phyloP scores from a whole-genome alignment of 1,139 yeast species.

The Wickerhamomyces sp. region DNA sequence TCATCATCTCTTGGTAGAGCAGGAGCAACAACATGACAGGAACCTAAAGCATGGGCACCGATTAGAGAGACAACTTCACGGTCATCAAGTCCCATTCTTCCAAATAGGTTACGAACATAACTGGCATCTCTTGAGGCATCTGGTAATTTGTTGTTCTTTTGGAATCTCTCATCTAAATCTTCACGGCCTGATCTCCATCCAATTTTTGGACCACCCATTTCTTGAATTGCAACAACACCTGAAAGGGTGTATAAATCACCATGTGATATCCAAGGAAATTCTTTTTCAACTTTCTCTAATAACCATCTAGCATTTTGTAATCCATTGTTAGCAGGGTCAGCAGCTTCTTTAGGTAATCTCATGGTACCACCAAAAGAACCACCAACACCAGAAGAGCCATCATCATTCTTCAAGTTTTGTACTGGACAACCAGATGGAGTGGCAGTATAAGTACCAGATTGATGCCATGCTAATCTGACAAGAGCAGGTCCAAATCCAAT shows the following conservation, averaged over 20 bases:
- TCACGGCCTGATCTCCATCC: slow-evolving; percentile 84
- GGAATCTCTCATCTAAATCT: slow-evolving; percentile 40
- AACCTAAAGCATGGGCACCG: slow-evolving; percentile 87
- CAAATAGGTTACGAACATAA: slow-evolving; percentile 64
- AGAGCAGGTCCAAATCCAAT: slow-evolving; percentile 67
- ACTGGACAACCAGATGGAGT: slow-evolving; percentile 29
- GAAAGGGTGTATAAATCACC: slow-evolving; percentile 89
- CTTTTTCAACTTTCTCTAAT: slow-evolving; percentile 51
- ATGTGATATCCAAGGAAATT: slow-evolving; percentile 73
- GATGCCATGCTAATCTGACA: slow-evolving; percentile 73
- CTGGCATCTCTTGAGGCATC: slow-evolving; percentile 69
- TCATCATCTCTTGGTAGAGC: slow-evolving; percentile 13
- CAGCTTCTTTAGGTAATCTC: slow-evolving; percentile 60
- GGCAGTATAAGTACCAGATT: slow-evolving; percentile 65
- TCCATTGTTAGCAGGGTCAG: slow-evolving; percentile 75
- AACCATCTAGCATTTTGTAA: slow-evolving; percentile 62
- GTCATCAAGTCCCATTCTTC: slow-evolving; percentile 73
- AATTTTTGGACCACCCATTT: slow-evolving; percentile 79
- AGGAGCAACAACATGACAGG: slow-evolving; percentile 54
- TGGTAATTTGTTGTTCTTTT: slow-evolving; percentile 75
- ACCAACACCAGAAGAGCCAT: slow-evolving; percentile 74
- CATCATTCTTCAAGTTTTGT: slow-evolving; percentile 27
- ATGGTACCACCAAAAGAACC: slow-evolving; percentile 87
- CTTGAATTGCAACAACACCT: slow-evolving; percentile 85
- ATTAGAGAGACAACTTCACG: slow-evolving; percentile 80